A percentile compares a stretch with the other conserved stretches of the same genome.
These are phyloP conservation scores for Penicillium arizonense DNA, from an alignment of 495 filamentous ascomycete species.

Conservation along the genomic window DNA sequence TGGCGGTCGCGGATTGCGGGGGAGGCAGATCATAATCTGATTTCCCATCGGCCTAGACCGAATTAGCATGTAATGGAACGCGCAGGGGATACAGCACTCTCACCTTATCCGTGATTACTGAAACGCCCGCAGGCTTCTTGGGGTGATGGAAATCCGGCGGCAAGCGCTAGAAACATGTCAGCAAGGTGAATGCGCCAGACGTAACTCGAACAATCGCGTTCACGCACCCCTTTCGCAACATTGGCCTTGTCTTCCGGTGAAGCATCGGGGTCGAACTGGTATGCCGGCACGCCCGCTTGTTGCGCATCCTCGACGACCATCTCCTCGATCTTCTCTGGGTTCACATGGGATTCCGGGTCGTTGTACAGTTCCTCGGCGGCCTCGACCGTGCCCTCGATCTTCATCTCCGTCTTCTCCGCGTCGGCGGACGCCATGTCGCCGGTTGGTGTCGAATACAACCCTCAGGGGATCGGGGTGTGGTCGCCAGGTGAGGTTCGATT, in stretches of 20 bases:
- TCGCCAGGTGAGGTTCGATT: neutral
- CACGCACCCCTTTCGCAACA: constrained; percentile 71
- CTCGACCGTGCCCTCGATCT: constrained; percentile 74
- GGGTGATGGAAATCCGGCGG: constrained; percentile 63
- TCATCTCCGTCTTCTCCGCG: constrained; percentile 59
- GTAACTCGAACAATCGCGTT: neutral
- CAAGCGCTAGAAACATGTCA: constrained; percentile 45
- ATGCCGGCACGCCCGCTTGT: constrained; percentile 73
- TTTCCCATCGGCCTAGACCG: constrained; percentile 58
- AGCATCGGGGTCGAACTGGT: constrained; percentile 85
- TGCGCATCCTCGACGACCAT: constrained; percentile 71
- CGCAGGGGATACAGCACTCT: constrained; percentile 11
- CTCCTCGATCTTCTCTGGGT: constrained; percentile 67
- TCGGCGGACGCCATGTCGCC: constrained; percentile 40
- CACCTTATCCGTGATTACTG: constrained; percentile 71
- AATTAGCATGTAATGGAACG: neutral
- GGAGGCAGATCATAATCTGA: constrained; percentile 78
- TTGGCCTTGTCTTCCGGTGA: constrained; percentile 80
- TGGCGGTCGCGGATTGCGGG: constrained; percentile 65
- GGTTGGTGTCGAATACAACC: constrained; percentile 8
- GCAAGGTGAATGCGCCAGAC: constrained; percentile 1
- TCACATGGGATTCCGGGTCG: constrained; percentile 65
- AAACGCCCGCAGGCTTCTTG: constrained; percentile 63
- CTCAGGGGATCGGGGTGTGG: constrained; percentile 14
- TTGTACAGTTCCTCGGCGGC: constrained; percentile 50